A percentile compares a stretch with the other conserved stretches of the same genome.
These are phyloP conservation scores for Aspergillus bridgeri DNA, from an alignment of 495 filamentous ascomycete genomes.

Conservation along the genomic window DNA sequence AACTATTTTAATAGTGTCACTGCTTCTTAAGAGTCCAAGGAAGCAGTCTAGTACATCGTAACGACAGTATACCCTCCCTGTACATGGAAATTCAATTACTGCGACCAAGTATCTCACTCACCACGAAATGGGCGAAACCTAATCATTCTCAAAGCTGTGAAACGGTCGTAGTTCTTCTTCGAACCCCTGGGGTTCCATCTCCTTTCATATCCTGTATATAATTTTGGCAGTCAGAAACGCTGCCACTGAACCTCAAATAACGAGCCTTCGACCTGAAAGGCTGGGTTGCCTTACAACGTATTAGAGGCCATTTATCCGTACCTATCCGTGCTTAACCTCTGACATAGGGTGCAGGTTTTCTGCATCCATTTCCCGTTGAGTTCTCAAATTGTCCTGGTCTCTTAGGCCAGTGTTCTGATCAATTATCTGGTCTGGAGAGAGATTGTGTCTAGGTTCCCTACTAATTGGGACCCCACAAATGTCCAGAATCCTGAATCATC, in stretches of 20 bases:
- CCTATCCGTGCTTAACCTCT: no score
- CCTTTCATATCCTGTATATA: no score
- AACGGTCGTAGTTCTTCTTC: background rate
- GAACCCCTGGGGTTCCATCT: background rate
- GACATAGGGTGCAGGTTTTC: no score
- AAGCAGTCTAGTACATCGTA: background rate
- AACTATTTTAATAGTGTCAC: background rate
- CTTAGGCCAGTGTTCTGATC: no score
- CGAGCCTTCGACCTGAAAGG: no score
- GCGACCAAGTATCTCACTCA: background rate
- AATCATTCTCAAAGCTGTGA: background rate
- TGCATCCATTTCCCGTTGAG: no score
- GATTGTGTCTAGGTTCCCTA: constrained; percentile 1
- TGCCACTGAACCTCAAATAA: no score
- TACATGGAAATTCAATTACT: background rate
- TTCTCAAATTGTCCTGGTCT: no score
- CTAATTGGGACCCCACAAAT: constrained; percentile 10
- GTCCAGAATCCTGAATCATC: constrained; percentile 17
- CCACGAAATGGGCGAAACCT: background rate
- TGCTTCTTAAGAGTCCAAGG: background rate
- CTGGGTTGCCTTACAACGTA: no score
- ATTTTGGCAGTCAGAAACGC: no score
- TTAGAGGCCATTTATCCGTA: no score
- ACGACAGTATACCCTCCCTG: background rate
- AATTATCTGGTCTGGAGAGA: background rate